Evolutionary conservation across 495 filamentous ascomycete genomes (phyloP), one percentile per base, ranked within the genome.

Genomic region (Diplogelasinospora grovesii): DNA sequence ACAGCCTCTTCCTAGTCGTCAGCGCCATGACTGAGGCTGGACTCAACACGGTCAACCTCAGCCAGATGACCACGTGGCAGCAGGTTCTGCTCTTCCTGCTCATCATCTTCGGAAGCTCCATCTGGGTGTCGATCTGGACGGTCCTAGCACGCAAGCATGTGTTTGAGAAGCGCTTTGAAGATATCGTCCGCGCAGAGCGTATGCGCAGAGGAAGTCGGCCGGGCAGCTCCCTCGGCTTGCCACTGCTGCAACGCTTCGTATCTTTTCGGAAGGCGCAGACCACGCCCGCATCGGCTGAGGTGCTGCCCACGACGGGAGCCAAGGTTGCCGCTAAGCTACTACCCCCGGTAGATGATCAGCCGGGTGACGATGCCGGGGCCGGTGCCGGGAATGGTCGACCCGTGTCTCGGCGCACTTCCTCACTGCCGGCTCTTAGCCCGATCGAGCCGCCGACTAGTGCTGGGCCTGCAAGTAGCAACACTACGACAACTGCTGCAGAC

Each of bases 21-120:
- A 84, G 78, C 46, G 86, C 87, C 18, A 90, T 92, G 77, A 89
- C 86, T 11, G 71, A 80, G 36, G 82, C 88, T 22, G 83, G 83
- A 0, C 64, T 89, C 28, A 49, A 49, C 41, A 49, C 47, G 19
- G 31, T 49, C 29, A 43, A 52, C 56, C 41, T 81, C 40, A 85
- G 78, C 39, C 67, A 76, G 33, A 64, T 94, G 46, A 92, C 85
- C 26, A 83, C 78, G 1, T 84, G 82, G 56, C 89, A 94, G 53
- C 89, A 94, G 52, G 57, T 74, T 8, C 53, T 90, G 11, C 71
- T 93, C 8, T 92, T 86, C 57, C 15, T 80, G 4, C 66, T 88
- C 35, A 80, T 88, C 22, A 70, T 89, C 35, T 56, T 88, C 10
- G 86, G 86, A 3, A 82, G 81, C 28, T 71, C 79, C 11, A 81